Conservation (phyloP, 2,329 filamentous ascomycete species). For the Aspergillus fischeri region DNA sequence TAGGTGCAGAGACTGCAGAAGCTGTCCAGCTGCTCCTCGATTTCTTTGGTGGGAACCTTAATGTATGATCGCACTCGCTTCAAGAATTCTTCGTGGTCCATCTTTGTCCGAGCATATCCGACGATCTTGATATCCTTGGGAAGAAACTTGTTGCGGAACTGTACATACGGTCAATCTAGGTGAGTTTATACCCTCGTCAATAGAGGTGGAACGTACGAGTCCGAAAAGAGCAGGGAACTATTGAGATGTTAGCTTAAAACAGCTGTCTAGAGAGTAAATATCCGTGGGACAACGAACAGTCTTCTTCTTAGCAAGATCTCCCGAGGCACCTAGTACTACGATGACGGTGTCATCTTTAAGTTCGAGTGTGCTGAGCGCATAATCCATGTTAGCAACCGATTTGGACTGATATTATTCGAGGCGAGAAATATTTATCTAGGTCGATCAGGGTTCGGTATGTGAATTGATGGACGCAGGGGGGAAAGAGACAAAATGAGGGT, state of each 20-base stretch:
- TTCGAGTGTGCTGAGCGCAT: slow-evolving; percentile 68
- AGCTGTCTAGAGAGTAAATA: slow-evolving; percentile 1
- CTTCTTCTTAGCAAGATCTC: slow-evolving; percentile 99
- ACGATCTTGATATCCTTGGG: slow-evolving; percentile 93
- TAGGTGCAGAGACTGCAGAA: slow-evolving; percentile 89
- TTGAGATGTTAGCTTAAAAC: slow-evolving; percentile 17
- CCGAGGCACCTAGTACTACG: slow-evolving; percentile 92
- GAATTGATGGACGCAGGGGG: not conserved
- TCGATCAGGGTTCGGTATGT: not conserved
- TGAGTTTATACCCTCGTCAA: not conserved
- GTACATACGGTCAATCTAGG: slow-evolving; percentile 17
- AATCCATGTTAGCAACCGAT: slow-evolving; percentile 37
- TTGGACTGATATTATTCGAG: not conserved
- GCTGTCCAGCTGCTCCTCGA: slow-evolving; percentile 89
- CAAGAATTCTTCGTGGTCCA: slow-evolving; percentile 95
- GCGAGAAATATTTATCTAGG: slow-evolving; percentile 3
- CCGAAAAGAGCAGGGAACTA: slow-evolving; percentile 97
- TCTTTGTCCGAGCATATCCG: slow-evolving; percentile 98
- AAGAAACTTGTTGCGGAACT: slow-evolving; percentile 99
- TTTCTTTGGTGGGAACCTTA: slow-evolving; percentile 96
- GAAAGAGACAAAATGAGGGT: not conserved
- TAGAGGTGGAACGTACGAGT: slow-evolving; percentile 63
- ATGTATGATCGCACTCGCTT: slow-evolving; percentile 95
- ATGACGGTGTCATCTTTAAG: slow-evolving; percentile 98
- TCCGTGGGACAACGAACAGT: slow-evolving; percentile 59